Conservation (phyloP, 768 basidiomycete genomes). For the Macrolepiota dolichaula region DNA sequence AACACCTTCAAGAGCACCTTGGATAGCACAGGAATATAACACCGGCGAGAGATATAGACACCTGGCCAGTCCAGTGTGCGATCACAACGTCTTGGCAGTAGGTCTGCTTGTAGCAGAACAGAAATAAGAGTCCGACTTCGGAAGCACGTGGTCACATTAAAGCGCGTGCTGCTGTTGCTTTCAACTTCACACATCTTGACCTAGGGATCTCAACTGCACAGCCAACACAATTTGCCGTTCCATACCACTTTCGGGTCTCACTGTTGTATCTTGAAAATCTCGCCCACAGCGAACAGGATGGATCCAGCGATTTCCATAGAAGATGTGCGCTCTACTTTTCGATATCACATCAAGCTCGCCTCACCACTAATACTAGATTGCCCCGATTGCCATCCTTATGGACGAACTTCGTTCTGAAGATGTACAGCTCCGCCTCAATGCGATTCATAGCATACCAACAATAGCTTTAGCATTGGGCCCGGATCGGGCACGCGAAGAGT, state of each 20-base stretch:
- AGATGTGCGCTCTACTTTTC: conserved; percentile 49
- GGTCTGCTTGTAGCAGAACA: no score
- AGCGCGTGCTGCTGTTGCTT: background rate
- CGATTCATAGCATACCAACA: conserved; percentile 95
- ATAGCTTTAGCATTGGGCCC: conserved; percentile 96
- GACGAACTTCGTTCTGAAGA: conserved; percentile 98
- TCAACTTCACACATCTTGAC: background rate
- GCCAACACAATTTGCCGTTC: conserved; percentile 5
- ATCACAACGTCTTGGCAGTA: no score
- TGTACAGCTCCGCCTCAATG: conserved; percentile 92
- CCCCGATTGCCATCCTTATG: conserved; percentile 95
- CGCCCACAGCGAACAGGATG: conserved; percentile 34
- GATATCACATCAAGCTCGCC: conserved; percentile 21
- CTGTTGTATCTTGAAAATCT: conserved; percentile 17
- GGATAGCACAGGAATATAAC: no score
- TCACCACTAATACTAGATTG: conserved; percentile 50
- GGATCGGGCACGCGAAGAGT: conserved; percentile 91
- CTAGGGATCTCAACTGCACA: background rate
- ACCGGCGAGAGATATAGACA: no score
- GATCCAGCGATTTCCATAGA: conserved; percentile 63
- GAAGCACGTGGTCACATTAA: background rate
- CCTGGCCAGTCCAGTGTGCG: no score
- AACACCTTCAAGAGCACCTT: no score
- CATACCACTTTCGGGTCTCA: background rate
- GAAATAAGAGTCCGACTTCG: no score